Evolutionary conservation across 2,329 filamentous ascomycete genomes (phyloP), one percentile per base, ranked within the genome.

Genomic region (Aplosporella prunicola): DNA sequence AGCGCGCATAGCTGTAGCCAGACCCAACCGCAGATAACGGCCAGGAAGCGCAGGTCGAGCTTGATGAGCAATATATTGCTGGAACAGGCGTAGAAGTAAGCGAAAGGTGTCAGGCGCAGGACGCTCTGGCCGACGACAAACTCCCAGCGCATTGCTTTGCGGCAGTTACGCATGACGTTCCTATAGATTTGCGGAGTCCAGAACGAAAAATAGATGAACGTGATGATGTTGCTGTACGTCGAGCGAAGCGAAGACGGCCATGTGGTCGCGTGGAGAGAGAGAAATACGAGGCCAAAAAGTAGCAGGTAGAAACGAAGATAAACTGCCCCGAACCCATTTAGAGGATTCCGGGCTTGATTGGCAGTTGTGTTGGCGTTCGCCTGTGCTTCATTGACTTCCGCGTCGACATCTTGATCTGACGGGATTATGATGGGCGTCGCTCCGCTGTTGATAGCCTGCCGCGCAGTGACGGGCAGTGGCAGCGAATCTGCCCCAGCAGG

Each of bases 141-240:
- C 42, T 82, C 81, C 87, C 88, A 95, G 3, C 80, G 74, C n/a
- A 96, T 69, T 1, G 89, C 88, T 50, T 83, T 84, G 26, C 88
- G 84, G 58, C 87, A 94, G 61, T 95, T 95, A 37, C 89, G 83
- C 60, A 84, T 77, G 36, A 82, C 70, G 57, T 98, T 98, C 44
- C 91, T 83, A 53, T 82, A 76, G 47, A 96, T 93, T 57, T 98
- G 91, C 0, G 91, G 89, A 1, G 79, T 56, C 89, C 89, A 96
- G 54, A 95, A 80, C 14, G 88, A 94, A 29, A 95, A 74, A 55
- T 95, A 95, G 36, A 73, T 47, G 49, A 89, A 76, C 2, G 75
- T 71, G 15, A 93, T 63, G 3, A 69, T 45, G 53, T 88, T 69
- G 44, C 69, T 68, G 56, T 77, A 80, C 27, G 68, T 54, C 3